Evolutionary conservation across 2,329 filamentous ascomycete genomes (phyloP).

Genomic region (Emergomyces orientalis): DNA sequence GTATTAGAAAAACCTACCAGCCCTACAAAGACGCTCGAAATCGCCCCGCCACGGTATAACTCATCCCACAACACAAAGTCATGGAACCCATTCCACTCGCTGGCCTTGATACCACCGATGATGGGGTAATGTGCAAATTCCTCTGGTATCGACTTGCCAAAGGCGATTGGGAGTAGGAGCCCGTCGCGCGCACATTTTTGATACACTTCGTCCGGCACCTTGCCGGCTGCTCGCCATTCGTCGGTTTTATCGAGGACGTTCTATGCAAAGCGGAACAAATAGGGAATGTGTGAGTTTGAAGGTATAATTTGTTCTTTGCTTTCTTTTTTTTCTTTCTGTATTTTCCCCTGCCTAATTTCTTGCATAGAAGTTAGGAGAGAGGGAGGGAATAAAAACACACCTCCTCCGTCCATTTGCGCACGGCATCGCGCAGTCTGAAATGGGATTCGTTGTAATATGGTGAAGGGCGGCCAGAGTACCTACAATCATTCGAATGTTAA

Average conservation of each 20-base stretch:
- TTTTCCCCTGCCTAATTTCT: neutral
- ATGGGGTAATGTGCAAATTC: slow-evolving; percentile 6
- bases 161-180: slow-evolving; percentile 2
- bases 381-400: neutral
- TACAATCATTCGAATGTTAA: neutral
- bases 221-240: neutral
- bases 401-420: slow-evolving; percentile 4
- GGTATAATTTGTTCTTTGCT: neutral
- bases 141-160: slow-evolving; percentile 5
- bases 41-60: slow-evolving; percentile 1
- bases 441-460: slow-evolving; percentile 6
- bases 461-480: slow-evolving; percentile 3
- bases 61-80: slow-evolving; percentile 7
- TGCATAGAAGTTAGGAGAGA: neutral
- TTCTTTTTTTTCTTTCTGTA: neutral
- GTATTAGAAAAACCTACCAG: slow-evolving; percentile 3
- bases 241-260: slow-evolving; percentile 3
- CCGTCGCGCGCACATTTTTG: slow-evolving; percentile 4
- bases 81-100: slow-evolving; percentile 7
- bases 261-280: neutral
- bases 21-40: slow-evolving; percentile 3
- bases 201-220: slow-evolving; percentile 5
- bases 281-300: neutral
- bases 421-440: slow-evolving; percentile 3
- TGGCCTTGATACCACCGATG: slow-evolving; percentile 7